Base-by-base conservation (phyloP, 2,329 filamentous ascomycete species). In the Aureobasidium mangrovei region DNA sequence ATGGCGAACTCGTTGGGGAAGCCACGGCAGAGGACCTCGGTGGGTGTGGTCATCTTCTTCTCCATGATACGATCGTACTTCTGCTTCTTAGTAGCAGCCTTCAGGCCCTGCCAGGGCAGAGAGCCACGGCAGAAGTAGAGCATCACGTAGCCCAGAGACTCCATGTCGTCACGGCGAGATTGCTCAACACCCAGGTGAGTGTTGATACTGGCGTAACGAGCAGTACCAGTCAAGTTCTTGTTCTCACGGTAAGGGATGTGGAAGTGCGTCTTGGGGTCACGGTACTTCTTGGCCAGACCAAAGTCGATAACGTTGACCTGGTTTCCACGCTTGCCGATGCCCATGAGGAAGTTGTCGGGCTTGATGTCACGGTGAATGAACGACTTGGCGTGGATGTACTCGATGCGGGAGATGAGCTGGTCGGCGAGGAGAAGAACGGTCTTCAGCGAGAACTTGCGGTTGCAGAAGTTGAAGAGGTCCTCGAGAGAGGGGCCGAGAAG, bases 11-110 rank as follows among this genome's bases (percentile, higher is more conserved):
- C 93, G 73, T 97, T 96, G 65, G 93, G 93, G 79, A 98, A 97
- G 63, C 93, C 93, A 72, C 91, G 90, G 84, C 93, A 98, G 47
- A 98, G 88, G 46, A 96, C 91, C 75, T 98, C 91, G 64, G 91
- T 97, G 7, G 93, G 91, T 3, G 93, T 98, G 10, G 93, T 98
- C 93, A 97, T 97, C 88, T 98, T 98, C 85, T 98, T 98, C 81
- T 98, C 93, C 91, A 97, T 97, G 77, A 98, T 98, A 61, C 91
- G 84, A 76, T 98, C 93, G 70, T 98, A 97, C 79, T 98, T 98
- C 78, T 97, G 91, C 85, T 96, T 96, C 84, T 96, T 96, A 62
- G 91, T 96, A 64, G 91, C 91, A 77, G 91, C 91, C 83, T 96
- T 96, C 54, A 96, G 80, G 55, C 93, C 93, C 78, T 98, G 93